Conservation (phyloP, 163 green algal species). For the Scenedesmus sp. region DNA sequence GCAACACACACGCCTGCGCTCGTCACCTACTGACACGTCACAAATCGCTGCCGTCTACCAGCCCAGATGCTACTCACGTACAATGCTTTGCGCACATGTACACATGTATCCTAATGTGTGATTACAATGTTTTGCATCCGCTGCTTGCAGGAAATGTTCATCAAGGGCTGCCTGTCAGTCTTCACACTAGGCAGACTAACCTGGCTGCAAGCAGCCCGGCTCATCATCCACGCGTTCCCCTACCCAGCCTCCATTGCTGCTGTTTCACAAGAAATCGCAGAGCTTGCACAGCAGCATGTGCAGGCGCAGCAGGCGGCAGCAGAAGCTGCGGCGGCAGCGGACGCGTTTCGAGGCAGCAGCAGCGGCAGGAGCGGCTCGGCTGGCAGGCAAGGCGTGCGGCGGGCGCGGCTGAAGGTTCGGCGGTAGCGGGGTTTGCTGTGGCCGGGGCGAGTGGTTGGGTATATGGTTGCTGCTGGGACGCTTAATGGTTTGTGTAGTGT, state of each 20-base stretch:
- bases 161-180: conserved; percentile 5
- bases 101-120: neutral
- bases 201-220: conserved; percentile 11
- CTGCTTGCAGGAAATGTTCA: conserved; percentile 9
- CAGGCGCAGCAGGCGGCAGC: neutral
- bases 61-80: neutral
- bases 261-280: neutral
- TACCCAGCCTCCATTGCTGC: neutral
- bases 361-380: neutral
- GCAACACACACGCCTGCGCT: too few relatives aligned
- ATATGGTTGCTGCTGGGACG: too few relatives aligned
- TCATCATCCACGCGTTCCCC: conserved; percentile 25
- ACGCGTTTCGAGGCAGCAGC: neutral
- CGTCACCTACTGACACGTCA: too few relatives aligned
- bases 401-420: neutral
- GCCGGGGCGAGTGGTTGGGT: too few relatives aligned
- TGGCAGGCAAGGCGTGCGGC: neutral
- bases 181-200: neutral
- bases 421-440: neutral
- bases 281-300: neutral
- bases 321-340: neutral
- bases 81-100: neutral
- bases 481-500: too few relatives aligned
- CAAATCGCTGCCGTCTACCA: too few relatives aligned
- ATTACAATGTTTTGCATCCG: neutral